These are phyloP conservation scores for Ceratocystis eucalypticola DNA, from an alignment of 2,329 filamentous ascomycete species.

Conservation along the genomic window DNA sequence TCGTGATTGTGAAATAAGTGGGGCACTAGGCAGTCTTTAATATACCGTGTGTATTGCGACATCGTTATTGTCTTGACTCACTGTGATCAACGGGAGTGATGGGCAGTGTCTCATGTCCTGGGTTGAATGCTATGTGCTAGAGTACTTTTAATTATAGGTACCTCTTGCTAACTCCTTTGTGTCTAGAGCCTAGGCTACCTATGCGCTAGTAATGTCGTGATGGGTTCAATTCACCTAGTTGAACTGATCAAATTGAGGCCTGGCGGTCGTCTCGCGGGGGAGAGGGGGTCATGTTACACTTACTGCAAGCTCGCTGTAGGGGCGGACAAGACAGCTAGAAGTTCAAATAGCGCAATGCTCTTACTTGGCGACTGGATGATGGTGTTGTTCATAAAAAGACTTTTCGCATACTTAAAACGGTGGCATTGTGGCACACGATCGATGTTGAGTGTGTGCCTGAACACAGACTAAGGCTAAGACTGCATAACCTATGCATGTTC, in stretches of 20 bases:
- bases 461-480: too few relatives aligned
- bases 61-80: background rate
- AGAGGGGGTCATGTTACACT: too few relatives aligned
- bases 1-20: background rate
- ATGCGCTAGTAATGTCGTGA: too few relatives aligned
- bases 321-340: too few relatives aligned
- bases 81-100: background rate
- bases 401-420: background rate
- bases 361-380: background rate
- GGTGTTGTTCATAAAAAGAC: background rate
- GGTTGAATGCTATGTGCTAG: background rate
- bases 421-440: background rate
- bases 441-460: background rate
- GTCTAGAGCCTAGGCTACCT: background rate
- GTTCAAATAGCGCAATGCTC: too few relatives aligned
- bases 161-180: background rate
- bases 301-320: too few relatives aligned
- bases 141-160: background rate
- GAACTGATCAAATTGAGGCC: too few relatives aligned
- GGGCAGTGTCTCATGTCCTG: background rate
- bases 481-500: too few relatives aligned
- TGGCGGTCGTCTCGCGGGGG: too few relatives aligned
- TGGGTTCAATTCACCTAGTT: too few relatives aligned
- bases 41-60: background rate
- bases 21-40: background rate